Percentiles rank a stretch among this genome's conserved stretches.
Evolutionary conservation across 2,329 filamentous ascomycete species (phyloP).

Genomic region (Monosporascus sp.): DNA sequence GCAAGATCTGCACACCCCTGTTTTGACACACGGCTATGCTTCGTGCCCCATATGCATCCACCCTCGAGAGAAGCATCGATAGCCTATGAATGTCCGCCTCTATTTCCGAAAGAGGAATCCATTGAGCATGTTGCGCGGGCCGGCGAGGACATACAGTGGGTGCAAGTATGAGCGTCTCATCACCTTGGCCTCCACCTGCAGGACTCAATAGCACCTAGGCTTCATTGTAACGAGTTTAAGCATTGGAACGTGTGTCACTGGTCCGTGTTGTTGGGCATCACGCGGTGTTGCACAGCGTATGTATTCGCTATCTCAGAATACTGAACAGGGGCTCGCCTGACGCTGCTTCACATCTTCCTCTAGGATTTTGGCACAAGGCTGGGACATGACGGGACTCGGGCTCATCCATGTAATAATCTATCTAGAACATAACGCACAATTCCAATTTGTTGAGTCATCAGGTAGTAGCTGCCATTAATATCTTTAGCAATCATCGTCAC

Average conservation of each 20-base stretch:
- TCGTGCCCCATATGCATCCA: neutral
- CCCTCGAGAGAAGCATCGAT: neutral
- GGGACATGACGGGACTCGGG: too few relatives aligned
- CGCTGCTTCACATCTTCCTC: too few relatives aligned
- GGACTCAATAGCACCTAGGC: neutral
- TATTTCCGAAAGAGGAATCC: neutral
- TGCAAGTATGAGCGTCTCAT: neutral
- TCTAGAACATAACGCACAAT: too few relatives aligned
- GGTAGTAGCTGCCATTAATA: too few relatives aligned
- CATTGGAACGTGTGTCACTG: neutral
- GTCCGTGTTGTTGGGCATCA: neutral
- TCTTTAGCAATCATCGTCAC: too few relatives aligned
- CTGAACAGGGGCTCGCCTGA: neutral
- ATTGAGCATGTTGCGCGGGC: neutral
- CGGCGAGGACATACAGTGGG: neutral
- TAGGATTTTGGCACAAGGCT: too few relatives aligned
- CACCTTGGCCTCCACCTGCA: neutral
- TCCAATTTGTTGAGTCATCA: too few relatives aligned
- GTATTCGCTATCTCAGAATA: neutral
- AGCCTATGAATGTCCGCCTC: neutral
- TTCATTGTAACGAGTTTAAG: neutral
- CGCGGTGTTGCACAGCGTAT: neutral
- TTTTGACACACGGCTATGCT: neutral
- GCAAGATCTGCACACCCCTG: neutral
- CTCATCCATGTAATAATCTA: too few relatives aligned